Evolutionary conservation across 2,329 filamentous ascomycete genomes (phyloP).

Genomic region (Cyphellophora attinorum): DNA sequence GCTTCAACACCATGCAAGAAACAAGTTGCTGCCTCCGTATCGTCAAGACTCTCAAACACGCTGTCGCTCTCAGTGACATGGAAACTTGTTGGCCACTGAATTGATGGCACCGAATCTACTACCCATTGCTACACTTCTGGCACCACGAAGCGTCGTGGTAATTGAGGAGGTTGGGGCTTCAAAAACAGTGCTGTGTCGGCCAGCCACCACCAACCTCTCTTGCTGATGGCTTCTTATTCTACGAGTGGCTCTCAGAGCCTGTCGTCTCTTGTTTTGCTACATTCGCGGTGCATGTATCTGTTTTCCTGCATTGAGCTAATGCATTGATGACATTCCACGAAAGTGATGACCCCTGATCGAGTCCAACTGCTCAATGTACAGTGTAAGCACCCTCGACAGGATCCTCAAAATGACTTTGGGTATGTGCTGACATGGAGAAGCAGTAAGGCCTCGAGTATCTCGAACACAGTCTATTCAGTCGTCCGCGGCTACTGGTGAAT

Average conservation of each 20-base stretch:
- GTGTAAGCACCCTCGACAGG: constrained; percentile 21
- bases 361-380: constrained; percentile 21
- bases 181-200: no score
- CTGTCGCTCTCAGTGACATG: no score
- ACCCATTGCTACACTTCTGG: no score
- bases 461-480: constrained; percentile 36
- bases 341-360: constrained; percentile 22
- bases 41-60: no score
- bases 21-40: no score
- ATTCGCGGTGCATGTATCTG: constrained; percentile 14
- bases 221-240: not conserved
- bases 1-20: no score
- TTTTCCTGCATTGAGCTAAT: constrained; percentile 8
- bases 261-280: constrained; percentile 1
- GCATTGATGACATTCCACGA: constrained; percentile 11
- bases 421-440: constrained; percentile 3
- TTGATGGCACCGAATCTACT: no score
- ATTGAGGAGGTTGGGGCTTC: no score
- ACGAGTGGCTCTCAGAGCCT: not conserved
- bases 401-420: not conserved
- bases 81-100: no score
- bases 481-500: constrained; percentile 39
- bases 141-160: no score
- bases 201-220: constrained; percentile 11
- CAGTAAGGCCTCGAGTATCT: constrained; percentile 35